Evolutionary conservation across 2,329 filamentous ascomycete species (phyloP), one percentile per base, ranked within the genome.

Genomic region (Hypoxylon sp.): DNA sequence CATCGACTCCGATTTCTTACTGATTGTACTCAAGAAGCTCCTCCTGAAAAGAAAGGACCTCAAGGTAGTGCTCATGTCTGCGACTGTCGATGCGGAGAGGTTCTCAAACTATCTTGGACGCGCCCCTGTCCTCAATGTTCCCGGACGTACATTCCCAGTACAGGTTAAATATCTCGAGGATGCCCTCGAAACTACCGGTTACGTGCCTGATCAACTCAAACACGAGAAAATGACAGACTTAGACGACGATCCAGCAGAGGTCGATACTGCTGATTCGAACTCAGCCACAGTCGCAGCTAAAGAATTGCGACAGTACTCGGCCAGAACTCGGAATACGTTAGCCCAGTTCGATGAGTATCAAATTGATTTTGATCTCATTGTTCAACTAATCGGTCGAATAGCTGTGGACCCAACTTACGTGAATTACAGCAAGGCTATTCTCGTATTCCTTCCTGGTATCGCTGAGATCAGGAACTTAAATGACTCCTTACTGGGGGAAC

Each of bases 31-130:
- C 55, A 93, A 93, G 76, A 92, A 94, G 68, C 83, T 99, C 3
- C 87, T 98, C 81, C 79, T 87, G 30, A 87, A 88, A 71, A 87
- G 95, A 59, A 91, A 90, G 67, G 92, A 97, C 70, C 84, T 99
- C 56, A 98, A 97, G 80, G 91, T 99, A 19, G 87, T 99, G 38
- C 86, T 99, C 51, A 99, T 99, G 96, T 98, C 95, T 72, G 96
- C 96, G 10, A 99, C 96, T 0, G 93, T 99, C 6, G 93, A 99
- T 78, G 93, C 96, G 0, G 90, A 95, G 65, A 90, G 91, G 14
- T 98, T 99, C 77, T 98, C 96, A 0, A 88, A 89, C 10, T 99
- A 98, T 76, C 86, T 99, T 1, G 90, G 91, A 60, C 89, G 90
- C 3, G 95, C 95, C 0, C 95, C 95, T 0, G 89, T 98, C 43